Evolutionary conservation across 164 flowering plant species (phyloP).

Genomic region (Umbilicus rupestris): DNA sequence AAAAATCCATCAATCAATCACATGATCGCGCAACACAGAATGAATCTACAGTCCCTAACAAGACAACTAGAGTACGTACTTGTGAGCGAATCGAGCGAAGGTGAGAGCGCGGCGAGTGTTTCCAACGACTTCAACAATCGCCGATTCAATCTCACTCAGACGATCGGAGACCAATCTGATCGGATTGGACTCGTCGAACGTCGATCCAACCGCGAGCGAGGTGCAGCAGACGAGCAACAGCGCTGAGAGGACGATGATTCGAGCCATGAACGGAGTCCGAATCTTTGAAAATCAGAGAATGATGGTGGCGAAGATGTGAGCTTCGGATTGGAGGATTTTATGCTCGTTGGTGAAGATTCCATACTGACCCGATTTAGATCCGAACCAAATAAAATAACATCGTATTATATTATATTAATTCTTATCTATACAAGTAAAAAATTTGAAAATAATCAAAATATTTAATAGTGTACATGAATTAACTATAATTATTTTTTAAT

Average conservation of each 20-base stretch:
- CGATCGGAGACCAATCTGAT: slow-evolving; percentile 60
- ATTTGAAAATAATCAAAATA: too few relatives aligned
- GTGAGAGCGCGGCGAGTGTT: slow-evolving; percentile 52
- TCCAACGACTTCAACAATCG: slow-evolving; percentile 44
- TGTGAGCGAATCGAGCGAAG: slow-evolving; percentile 79
- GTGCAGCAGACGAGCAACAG: slow-evolving; percentile 21
- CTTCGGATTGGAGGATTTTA: background rate
- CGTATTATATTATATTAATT: too few relatives aligned
- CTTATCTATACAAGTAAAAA: too few relatives aligned
- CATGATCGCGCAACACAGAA: background rate
- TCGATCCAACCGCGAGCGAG: slow-evolving; percentile 22
- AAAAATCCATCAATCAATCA: background rate
- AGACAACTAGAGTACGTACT: slow-evolving; percentile 22
- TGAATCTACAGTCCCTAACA: background rate
- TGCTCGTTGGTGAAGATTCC: background rate
- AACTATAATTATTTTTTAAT: too few relatives aligned
- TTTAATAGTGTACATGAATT: too few relatives aligned
- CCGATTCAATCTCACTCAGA: slow-evolving; percentile 44
- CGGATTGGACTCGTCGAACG: slow-evolving; percentile 61
- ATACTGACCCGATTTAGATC: too few relatives aligned
- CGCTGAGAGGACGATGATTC: slow-evolving; percentile 9
- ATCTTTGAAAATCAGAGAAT: too few relatives aligned
- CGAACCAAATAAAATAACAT: too few relatives aligned
- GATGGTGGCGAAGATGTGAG: background rate
- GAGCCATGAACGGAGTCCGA: slow-evolving; percentile 19